Conservation (phyloP, 129 eudicot species). For the Daucus carota region DNA sequence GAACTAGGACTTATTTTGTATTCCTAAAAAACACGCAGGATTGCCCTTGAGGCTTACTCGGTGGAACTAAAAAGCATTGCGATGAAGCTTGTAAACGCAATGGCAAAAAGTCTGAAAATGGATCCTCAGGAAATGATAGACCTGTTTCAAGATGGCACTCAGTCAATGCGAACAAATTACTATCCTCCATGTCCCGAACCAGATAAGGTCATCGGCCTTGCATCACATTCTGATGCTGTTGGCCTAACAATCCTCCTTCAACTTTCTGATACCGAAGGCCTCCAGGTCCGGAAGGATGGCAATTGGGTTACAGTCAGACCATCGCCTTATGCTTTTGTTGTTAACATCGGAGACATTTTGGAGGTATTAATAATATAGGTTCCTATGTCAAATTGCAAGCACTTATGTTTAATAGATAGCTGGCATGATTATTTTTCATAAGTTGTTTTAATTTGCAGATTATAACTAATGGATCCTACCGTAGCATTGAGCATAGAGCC, state of each 20-base stretch:
- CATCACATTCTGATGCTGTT: slow-evolving; percentile 29
- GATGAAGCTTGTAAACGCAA: not conserved
- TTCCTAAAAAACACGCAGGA: no score
- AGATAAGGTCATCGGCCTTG: slow-evolving; percentile 24
- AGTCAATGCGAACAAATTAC: slow-evolving; percentile 16
- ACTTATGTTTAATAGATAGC: no score
- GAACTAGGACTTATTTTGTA: no score
- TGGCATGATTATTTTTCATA: no score
- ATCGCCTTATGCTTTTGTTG: slow-evolving; percentile 24
- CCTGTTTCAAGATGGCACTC: not conserved
- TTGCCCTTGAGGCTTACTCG: not conserved
- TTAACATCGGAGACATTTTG: slow-evolving; percentile 32
- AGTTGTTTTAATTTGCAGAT: no score
- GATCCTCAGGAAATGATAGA: not conserved
- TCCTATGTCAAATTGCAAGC: no score
- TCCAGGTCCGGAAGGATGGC: slow-evolving; percentile 31
- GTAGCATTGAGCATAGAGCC: no score
- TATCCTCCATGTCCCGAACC: slow-evolving; percentile 43
- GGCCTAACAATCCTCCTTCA: slow-evolving; percentile 29
- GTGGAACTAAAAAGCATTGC: not conserved
- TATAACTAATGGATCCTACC: no score
- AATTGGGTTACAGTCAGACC: slow-evolving; percentile 22
- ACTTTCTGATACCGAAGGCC: slow-evolving; percentile 23
- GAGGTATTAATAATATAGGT: slow-evolving; percentile 19
- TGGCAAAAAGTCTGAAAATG: not conserved